phyloP scores from a whole-genome alignment of 805 yeast genomes.

The Starmerella geochares region DNA sequence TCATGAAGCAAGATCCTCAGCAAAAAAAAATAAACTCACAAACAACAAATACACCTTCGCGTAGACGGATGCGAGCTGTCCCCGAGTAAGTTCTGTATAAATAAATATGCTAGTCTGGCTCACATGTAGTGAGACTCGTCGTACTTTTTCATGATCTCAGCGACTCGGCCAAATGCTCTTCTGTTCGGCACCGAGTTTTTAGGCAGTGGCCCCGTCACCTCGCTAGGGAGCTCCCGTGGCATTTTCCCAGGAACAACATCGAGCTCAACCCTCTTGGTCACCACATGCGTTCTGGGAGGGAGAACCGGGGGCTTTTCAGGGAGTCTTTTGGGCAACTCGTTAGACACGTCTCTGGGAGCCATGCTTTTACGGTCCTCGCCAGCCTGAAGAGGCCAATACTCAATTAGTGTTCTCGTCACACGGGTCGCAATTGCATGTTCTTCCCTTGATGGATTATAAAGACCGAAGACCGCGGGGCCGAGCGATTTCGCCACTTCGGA shows the following conservation, averaged over 20 bases:
- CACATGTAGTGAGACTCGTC: conserved; percentile 14
- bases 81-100: neutral
- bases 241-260: neutral
- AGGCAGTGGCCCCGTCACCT: conserved; percentile 3
- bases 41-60: too few relatives aligned
- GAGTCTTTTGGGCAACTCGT: neutral
- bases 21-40: too few relatives aligned
- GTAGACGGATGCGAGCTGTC: too few relatives aligned
- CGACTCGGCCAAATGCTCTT: conserved; percentile 18
- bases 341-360: neutral
- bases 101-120: neutral
- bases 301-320: neutral
- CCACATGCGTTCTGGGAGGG: neutral
- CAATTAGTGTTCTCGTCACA: conserved; percentile 44
- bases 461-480: conserved; percentile 49
- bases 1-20: too few relatives aligned
- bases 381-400: conserved; percentile 30
- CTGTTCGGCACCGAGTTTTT: conserved; percentile 12
- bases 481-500: conserved; percentile 37
- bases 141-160: conserved; percentile 17
- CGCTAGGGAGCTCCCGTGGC: conserved; percentile 20
- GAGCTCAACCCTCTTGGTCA: neutral
- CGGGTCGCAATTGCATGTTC: conserved; percentile 43
- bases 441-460: conserved; percentile 40
- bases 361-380: neutral